phyloP scores from a whole-genome alignment of 495 filamentous ascomycete genomes.

The Penicillium tannophilum region DNA sequence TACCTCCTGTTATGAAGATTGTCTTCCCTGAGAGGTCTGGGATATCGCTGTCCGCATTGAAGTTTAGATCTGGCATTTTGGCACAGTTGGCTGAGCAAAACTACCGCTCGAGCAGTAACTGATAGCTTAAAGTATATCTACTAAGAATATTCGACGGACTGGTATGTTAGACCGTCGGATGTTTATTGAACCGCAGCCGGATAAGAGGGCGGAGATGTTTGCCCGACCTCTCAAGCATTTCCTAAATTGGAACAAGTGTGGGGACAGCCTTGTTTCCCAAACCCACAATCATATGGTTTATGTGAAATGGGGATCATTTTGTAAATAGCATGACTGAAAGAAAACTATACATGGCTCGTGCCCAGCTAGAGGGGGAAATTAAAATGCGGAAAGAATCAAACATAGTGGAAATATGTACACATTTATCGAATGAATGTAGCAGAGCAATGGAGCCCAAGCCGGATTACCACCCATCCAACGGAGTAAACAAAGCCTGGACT shows the following conservation, averaged over 20 bases:
- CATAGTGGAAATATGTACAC: neutral
- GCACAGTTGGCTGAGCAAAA: neutral
- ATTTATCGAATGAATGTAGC: neutral
- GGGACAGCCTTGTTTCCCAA: neutral
- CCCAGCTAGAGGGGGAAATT: no score
- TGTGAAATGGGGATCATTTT: no score
- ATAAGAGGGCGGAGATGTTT: neutral
- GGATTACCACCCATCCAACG: conserved; percentile 66
- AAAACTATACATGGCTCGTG: no score
- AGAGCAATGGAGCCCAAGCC: neutral
- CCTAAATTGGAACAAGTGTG: neutral
- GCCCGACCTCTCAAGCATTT: conserved; percentile 9
- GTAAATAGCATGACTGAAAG: no score
- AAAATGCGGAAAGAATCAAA: neutral
- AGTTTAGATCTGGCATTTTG: neutral
- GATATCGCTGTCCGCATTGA: conserved; percentile 45
- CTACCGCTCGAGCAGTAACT: neutral
- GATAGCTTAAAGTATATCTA: neutral
- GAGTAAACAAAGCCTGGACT: conserved; percentile 59
- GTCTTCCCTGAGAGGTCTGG: conserved; percentile 54
- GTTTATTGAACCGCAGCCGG: neutral
- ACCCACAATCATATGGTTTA: no score
- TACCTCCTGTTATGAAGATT: conserved; percentile 62
- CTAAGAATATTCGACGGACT: neutral
- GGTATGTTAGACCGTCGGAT: neutral